Conservation (phyloP, 2,329 filamentous ascomycete species). For the Apiospora sp. region DNA sequence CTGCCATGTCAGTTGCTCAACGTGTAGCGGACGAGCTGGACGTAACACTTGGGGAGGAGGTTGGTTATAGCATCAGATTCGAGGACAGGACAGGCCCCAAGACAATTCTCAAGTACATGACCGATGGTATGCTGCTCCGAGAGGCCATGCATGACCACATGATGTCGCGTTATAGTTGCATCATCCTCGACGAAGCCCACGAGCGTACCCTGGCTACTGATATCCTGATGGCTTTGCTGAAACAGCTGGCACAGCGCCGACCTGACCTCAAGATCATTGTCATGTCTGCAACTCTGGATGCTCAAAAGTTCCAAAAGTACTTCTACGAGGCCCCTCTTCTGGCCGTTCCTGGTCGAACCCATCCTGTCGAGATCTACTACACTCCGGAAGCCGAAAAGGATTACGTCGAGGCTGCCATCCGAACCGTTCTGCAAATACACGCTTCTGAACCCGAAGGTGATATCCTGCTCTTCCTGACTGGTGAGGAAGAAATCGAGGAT, state of each 20-base stretch:
- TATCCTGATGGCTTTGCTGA: constrained; percentile 95
- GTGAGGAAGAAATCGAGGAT: constrained; percentile 98
- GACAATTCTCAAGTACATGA: constrained; percentile 99
- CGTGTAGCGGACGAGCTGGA: constrained; percentile 98
- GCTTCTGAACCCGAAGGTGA: constrained; percentile 92
- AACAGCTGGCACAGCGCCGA: constrained; percentile 83
- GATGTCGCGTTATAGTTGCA: constrained; percentile 91
- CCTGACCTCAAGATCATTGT: constrained; percentile 97
- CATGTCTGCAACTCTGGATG: constrained; percentile 97
- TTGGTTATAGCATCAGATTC: constrained; percentile 98
- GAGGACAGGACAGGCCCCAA: constrained; percentile 90
- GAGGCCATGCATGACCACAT: constrained; percentile 97
- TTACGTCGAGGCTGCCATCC: constrained; percentile 93
- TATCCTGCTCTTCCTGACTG: constrained; percentile 92
- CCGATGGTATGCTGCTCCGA: constrained; percentile 95
- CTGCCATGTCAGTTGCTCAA: constrained; percentile 97
- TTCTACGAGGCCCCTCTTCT: constrained; percentile 94
- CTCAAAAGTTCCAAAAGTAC: constrained; percentile 97
- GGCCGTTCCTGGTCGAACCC: constrained; percentile 91
- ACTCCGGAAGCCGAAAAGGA: constrained; percentile 95
- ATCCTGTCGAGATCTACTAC: constrained; percentile 98
- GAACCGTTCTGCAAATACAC: constrained; percentile 96
- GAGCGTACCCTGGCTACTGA: constrained; percentile 97
- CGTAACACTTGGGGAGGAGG: constrained; percentile 89
- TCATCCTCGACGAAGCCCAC: constrained; percentile 98